A percentile compares a stretch with the other conserved stretches of the same genome.
These are phyloP conservation scores for Polyplosphaeria fusca DNA, from an alignment of 495 filamentous ascomycete genomes.

Conservation along the genomic window DNA sequence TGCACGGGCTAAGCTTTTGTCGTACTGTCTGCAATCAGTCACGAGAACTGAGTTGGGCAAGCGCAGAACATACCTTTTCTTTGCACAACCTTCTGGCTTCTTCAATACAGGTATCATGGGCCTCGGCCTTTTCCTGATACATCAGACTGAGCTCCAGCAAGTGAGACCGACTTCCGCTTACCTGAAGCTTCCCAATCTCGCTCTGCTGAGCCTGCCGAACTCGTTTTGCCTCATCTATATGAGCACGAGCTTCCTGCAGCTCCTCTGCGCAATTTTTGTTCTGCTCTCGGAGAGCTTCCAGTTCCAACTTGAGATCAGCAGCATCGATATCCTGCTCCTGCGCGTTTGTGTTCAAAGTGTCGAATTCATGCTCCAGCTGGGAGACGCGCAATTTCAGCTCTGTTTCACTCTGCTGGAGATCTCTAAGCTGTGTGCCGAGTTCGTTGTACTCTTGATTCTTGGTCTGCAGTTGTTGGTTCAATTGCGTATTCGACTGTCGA, in stretches of 20 bases:
- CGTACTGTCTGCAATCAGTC: no score
- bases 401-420: slow-evolving; percentile 10
- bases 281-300: neutral
- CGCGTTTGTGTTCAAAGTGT: neutral
- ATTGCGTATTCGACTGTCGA: slow-evolving; percentile 5
- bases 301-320: slow-evolving; percentile 7
- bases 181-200: neutral
- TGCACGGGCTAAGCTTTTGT: no score
- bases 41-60: no score
- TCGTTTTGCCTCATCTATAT: slow-evolving; percentile 1
- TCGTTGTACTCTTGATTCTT: slow-evolving; percentile 1
- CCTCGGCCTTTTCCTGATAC: no score
- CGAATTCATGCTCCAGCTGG: slow-evolving; percentile 11
- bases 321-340: slow-evolving; percentile 1
- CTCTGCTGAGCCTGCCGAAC: neutral
- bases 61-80: no score
- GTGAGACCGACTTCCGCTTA: no score
- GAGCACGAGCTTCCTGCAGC: neutral
- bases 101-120: neutral
- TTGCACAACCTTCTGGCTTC: no score
- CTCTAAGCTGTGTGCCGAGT: slow-evolving; percentile 10
- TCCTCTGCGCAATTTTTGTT: slow-evolving; percentile 10
- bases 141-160: no score
- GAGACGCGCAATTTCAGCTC: slow-evolving; percentile 11
- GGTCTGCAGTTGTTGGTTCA: neutral